Base-by-base conservation (phyloP, 169 alveolate genomes). In the Plasmodium sp. region DNA sequence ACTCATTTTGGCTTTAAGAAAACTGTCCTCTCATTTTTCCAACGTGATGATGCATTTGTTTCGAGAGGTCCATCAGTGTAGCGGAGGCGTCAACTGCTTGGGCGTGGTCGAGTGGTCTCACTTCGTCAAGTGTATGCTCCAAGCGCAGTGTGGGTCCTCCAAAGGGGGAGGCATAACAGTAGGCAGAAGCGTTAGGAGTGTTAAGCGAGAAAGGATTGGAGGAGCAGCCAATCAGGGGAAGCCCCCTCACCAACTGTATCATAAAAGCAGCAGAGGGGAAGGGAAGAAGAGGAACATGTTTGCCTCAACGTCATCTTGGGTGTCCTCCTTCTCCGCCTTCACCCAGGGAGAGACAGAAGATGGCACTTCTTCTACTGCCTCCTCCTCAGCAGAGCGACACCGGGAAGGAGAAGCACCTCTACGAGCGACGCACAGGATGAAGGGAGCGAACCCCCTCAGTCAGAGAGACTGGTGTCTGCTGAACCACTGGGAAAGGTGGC, bases 401-500 rank as follows among this genome's bases (percentile, higher is more conserved):
- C 16, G 16, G 34, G 84, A 41, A 12, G 41, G 67, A 48, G 56
- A 48, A 75, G 18, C 27, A 16, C 62, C 58, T 22, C 45, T 39
- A 80, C 67, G 62, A 62, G 72, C 56, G 51, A 58, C 18, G 45
- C 41, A 62, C 48, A 84, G 48, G 74, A 39, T 84, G 71, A 67
- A 67, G 77, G 43, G 6, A 16, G 16, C 18, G 6, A 67, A 67
- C 7, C 77, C 77, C 6, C 51, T 90, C 41, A 90, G 51, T 80
- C 84, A 90, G 82, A 79, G 83, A 18, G 92, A 90, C 74, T 90
- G 94, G 94, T 90, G 67, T 41, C n/a, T 90, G 9, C 18, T 90
- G 54, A 72, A 90, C 54, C 67, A 79, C 34, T 81, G 94, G 94
- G 77, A 43, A 41, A 58, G 62, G 31, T 90, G 94, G 94, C 91